Evolutionary conservation across 176 grass and related monocot genomes (phyloP), one percentile per base, ranked within the genome.

Genomic region (Carex scoparia): DNA sequence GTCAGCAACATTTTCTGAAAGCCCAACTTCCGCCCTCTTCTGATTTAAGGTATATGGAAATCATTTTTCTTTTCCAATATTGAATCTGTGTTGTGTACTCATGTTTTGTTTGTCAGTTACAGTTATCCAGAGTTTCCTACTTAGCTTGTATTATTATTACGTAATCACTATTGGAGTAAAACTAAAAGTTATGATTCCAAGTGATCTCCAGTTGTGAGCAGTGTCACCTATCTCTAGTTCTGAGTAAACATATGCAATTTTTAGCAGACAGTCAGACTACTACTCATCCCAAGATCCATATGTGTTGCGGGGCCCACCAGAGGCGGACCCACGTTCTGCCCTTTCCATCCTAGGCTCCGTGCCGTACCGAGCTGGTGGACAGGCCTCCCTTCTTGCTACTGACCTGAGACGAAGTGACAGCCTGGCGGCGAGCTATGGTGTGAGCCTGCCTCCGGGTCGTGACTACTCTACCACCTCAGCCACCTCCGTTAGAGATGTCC

Each of bases 231-330:
- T 80, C 61, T 69, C 30, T 56, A 86, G 60, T 69, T 74, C 66
- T 60, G 56, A 46, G 65, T 76, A 86, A 89, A 82, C 88, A 84
- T 92, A 89, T 99, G 85, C 91, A 92, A 92, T 99, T 99, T 99
- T 86, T 99, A 94, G 93, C 93, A 99, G 97, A 95, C 93, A 95
- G 92, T 88, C 88, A 79, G 97, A 99, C 81, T 99, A 96, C 97
- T 95, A 90, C 90, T 58, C 74, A 79, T 30, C 74, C 49, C 74
- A 79, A 79, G 74, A 79, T 51, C 74, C 54, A 33, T 79, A 79
- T 16, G 88, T 88, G 89, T 90, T 84, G 79, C 89, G 96, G 86
- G 89, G 90, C 18, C 88, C 88, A 85, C 83, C 93, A 79, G 93
- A 99, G 75, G 81, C 96, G 70, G 96, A 95, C 85, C 87, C 68